Base-by-base conservation (phyloP, 768 basidiomycete species). In the Lactarius vividus region DNA sequence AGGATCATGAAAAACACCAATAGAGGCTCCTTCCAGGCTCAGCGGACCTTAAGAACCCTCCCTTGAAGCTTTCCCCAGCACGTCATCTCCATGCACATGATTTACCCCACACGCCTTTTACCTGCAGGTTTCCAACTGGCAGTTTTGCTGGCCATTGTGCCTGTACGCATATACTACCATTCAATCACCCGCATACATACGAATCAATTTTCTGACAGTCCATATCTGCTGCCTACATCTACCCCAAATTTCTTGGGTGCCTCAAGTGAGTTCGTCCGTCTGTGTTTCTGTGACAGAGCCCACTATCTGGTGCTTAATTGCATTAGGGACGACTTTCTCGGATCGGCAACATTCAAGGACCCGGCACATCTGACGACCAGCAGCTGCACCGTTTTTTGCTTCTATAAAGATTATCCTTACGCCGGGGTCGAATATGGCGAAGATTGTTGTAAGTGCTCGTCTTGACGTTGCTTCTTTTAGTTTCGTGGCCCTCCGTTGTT, bases 371-470 rank as follows among this genome's bases (percentile, higher is more conserved):
- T 92, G 87, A 91, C 90, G 7, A 79, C 85, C 37, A 85, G 81
- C 70, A 71, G 73, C 18, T 84, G 83, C 69, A 74, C 82, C 66
- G 71, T 29, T 59, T 83, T 77, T 68, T 84, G 83, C 72, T 76
- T 79, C 42, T 57, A 75, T 20, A 74, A 79, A 61, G 70, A 74
- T 11, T 89, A 79, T 72, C 74, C 86, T 64, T 90, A 83, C 68
- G 88, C 90, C 18, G 91, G 91, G 13, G 80, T 85, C 18, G 90
- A 92, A 75, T 91, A 81, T 67, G 82, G 80, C 28, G 77, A 82
- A 65, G 83, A 88, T 74, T 88, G 85, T 76, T 87, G 87, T 87
- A 74, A 65, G 82, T 72, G 29, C n/a, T 33, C 52, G 3, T 23
- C 1, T 9, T 29, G 13, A 9, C 28, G 15, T 52, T 15, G 16